phyloP scores from a whole-genome alignment of 768 basidiomycete genomes.

The Phaeotremella skinneri region DNA sequence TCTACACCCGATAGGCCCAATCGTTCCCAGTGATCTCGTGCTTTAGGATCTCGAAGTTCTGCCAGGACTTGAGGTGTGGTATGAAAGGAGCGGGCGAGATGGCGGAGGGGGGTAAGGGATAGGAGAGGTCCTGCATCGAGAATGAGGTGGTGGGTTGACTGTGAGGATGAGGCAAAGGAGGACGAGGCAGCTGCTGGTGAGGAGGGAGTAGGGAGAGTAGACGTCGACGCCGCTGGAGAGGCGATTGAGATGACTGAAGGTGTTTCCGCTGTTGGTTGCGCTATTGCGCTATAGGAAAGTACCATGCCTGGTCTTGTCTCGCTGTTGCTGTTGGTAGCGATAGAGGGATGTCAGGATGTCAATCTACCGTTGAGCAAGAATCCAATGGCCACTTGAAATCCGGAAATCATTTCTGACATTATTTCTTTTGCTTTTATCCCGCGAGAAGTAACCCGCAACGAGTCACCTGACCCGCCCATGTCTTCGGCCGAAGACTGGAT shows the following conservation, averaged over 20 bases:
- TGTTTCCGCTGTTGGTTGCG: constrained; percentile 16
- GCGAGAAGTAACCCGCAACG: background rate
- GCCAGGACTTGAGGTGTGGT: constrained; percentile 86
- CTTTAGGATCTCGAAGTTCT: constrained; percentile 84
- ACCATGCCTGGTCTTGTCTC: constrained; percentile 19
- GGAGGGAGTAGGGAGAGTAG: constrained; percentile 1
- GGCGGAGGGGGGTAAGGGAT: constrained; percentile 76
- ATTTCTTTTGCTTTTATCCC: background rate
- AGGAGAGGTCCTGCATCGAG: constrained; percentile 92
- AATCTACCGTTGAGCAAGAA: no score
- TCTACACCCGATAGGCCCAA: constrained; percentile 59
- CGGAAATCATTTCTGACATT: background rate
- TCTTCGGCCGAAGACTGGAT: background rate
- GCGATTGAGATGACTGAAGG: constrained; percentile 21
- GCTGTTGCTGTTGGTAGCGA: no score
- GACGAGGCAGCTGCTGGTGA: background rate
- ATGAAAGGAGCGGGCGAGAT: constrained; percentile 76
- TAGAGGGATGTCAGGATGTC: no score
- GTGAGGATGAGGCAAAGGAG: background rate
- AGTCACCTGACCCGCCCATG: no score
- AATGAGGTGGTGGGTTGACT: constrained; percentile 62
- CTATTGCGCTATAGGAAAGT: constrained; percentile 39
- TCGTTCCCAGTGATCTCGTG: constrained; percentile 65
- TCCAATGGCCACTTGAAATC: no score
- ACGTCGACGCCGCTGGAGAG: constrained; percentile 10